phyloP scores from a whole-genome alignment of 2,329 filamentous ascomycete species.

The Penicillium corylophilum region DNA sequence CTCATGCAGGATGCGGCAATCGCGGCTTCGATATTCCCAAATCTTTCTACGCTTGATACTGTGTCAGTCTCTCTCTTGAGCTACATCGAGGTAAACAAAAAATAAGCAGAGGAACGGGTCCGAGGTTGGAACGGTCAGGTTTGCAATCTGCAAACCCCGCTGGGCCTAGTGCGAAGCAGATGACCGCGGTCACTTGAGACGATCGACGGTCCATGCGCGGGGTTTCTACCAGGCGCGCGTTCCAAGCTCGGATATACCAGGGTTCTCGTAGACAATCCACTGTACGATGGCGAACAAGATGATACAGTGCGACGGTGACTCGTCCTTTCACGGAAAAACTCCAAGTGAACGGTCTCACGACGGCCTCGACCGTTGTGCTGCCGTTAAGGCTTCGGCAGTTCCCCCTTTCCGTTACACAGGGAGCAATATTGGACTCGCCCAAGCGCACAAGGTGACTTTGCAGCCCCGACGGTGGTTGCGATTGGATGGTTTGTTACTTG shows the following conservation, averaged over 20 bases:
- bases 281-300: slow-evolving; percentile 21
- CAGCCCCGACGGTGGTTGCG: slow-evolving; percentile 1
- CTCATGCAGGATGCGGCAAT: slow-evolving; percentile 8
- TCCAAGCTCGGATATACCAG: slow-evolving; percentile 11
- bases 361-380: slow-evolving; percentile 17
- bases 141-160: slow-evolving; percentile 18
- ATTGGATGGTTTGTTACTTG: neutral
- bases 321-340: neutral
- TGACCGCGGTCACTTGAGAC: slow-evolving; percentile 33
- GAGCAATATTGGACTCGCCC: slow-evolving; percentile 3
- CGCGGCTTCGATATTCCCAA: neutral
- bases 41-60: neutral
- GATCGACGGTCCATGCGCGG: slow-evolving; percentile 31
- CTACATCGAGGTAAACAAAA: neutral
- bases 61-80: neutral
- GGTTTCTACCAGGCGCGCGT: slow-evolving; percentile 15
- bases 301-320: slow-evolving; percentile 6
- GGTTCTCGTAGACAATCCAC: slow-evolving; percentile 5
- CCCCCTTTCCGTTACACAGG: slow-evolving; percentile 12
- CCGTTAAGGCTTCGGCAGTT: slow-evolving; percentile 17
- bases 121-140: slow-evolving; percentile 12
- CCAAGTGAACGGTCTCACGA: slow-evolving; percentile 12
- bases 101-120: neutral
- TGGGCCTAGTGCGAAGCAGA: slow-evolving; percentile 19
- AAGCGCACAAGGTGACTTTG: slow-evolving; percentile 14